Evolutionary conservation across 768 basidiomycete genomes (phyloP), one percentile per base, ranked within the genome.

Genomic region (Hygrophorus pudorinus): DNA sequence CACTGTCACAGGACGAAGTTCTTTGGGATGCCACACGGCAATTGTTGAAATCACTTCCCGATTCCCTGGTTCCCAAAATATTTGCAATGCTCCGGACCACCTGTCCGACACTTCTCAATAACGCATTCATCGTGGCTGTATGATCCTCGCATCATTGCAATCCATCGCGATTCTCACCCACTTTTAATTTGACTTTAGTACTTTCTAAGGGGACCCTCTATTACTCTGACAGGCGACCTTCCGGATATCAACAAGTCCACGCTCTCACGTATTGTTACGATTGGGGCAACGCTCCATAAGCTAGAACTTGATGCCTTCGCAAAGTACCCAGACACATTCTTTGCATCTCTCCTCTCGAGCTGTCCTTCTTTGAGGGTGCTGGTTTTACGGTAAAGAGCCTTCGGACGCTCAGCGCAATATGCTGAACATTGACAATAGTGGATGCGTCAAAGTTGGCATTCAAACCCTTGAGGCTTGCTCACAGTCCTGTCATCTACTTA

Each of bases 71-170:
- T 12, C 68, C 74, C 21, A 70, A 59, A 46, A 42, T 83, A 8
- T 78, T 81, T 49, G 56, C 67, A 11, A 68, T 73, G 56, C 58
- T 84, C 37, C 67, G 65, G 43, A 55, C 64, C 3, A 56, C 66
- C 11, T 74, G 70, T 55, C 77, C 81, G 10, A 67, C 65, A 2
- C 59, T 73, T 44, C 63, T 85, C 33, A 67, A 62, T 6, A 70
- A 76, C 46, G 72, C 70, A 13, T 61, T 81, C 12, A 78, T 85
- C 29, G 64, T 65, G 30, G 65, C 76, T 49, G 81, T 81, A 50
- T 45, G 71, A 48, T 27, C 32, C 16, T 20, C 7, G 10, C 10
- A 18, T 13, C 21, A 11, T 11, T 36, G 21, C 2, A 20, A 11
- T 13, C 9, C 11, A 17, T 37, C 31, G 14, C 13, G 11, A 16